Conservation (phyloP, 2,329 filamentous ascomycete genomes). For the Aureobasidium sp. region DNA sequence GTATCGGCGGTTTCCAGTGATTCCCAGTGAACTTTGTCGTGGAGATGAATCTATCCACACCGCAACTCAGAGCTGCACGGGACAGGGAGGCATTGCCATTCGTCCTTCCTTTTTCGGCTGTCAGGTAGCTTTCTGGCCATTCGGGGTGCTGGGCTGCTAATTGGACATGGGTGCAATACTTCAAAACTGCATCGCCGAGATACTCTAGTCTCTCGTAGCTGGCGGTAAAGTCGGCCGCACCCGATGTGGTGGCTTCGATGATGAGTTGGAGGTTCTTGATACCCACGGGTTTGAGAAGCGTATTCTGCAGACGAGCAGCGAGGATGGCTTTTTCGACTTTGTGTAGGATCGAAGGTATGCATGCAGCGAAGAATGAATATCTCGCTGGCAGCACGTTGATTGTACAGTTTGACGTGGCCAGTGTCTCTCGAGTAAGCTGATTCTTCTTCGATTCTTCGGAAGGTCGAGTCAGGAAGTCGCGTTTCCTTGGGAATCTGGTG, state of each 20-base stretch:
- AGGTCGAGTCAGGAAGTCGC: conserved; percentile 49
- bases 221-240: conserved; percentile 47
- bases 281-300: conserved; percentile 43
- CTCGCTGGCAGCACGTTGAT: conserved; percentile 37
- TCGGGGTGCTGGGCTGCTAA: conserved; percentile 50
- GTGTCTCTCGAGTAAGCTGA: neutral
- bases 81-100: conserved; percentile 58
- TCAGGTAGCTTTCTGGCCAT: conserved; percentile 71
- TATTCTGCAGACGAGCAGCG: conserved; percentile 50
- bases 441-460: conserved; percentile 8
- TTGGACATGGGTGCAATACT: conserved; percentile 60
- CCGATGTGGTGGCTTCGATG: conserved; percentile 60
- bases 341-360: conserved; percentile 66
- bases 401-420: conserved; percentile 42
- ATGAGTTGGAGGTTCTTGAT: conserved; percentile 50
- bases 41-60: conserved; percentile 66
- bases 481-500: conserved; percentile 43
- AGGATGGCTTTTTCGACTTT: conserved; percentile 58
- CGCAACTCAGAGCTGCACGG: conserved; percentile 51
- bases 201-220: conserved; percentile 85
- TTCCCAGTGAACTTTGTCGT: conserved; percentile 55
- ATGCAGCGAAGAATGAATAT: conserved; percentile 43
- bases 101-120: conserved; percentile 55
- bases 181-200: conserved; percentile 75
- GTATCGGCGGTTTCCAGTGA: conserved; percentile 64